These are phyloP conservation scores for Aspergillus ochraceus DNA, from an alignment of 2,329 filamentous ascomycete species.

Conservation along the genomic window DNA sequence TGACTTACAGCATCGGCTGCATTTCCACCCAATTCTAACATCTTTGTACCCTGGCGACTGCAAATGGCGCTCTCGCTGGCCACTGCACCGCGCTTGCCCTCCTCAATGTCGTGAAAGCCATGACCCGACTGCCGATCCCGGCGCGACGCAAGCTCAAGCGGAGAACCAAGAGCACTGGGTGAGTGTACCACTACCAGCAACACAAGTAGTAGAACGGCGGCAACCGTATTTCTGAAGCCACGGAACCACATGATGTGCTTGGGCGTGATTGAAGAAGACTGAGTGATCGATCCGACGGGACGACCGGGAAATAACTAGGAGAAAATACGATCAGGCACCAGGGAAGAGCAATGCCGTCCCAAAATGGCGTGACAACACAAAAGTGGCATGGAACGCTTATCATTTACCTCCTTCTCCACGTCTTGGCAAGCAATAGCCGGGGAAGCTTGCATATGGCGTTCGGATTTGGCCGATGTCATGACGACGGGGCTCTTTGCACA, in stretches of 20 bases:
- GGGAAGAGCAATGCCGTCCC: neutral
- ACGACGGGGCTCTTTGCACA: neutral
- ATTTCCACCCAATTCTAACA: slow-evolving; percentile 65
- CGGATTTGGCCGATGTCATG: neutral
- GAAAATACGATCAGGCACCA: slow-evolving; percentile 6
- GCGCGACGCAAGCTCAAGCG: slow-evolving; percentile 16
- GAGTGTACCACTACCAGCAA: slow-evolving; percentile 22
- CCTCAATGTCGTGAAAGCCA: slow-evolving; percentile 31
- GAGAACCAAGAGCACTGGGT: slow-evolving; percentile 22
- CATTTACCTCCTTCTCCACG: slow-evolving; percentile 34
- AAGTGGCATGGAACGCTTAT: slow-evolving; percentile 1
- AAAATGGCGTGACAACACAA: slow-evolving; percentile 1
- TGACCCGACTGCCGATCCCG: neutral
- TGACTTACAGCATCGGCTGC: slow-evolving; percentile 68
- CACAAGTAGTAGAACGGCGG: slow-evolving; percentile 20
- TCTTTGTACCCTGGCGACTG: slow-evolving; percentile 65
- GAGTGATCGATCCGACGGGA: neutral
- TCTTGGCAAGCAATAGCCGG: slow-evolving; percentile 12
- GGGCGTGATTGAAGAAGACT: neutral
- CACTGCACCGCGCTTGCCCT: slow-evolving; percentile 58
- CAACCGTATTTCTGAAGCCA: slow-evolving; percentile 16
- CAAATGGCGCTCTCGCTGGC: slow-evolving; percentile 70
- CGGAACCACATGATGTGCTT: slow-evolving; percentile 18
- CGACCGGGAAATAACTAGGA: neutral
- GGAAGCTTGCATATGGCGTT: neutral